Evolutionary conservation across 768 basidiomycete genomes (phyloP).

Genomic region (Sarcodon sp.): DNA sequence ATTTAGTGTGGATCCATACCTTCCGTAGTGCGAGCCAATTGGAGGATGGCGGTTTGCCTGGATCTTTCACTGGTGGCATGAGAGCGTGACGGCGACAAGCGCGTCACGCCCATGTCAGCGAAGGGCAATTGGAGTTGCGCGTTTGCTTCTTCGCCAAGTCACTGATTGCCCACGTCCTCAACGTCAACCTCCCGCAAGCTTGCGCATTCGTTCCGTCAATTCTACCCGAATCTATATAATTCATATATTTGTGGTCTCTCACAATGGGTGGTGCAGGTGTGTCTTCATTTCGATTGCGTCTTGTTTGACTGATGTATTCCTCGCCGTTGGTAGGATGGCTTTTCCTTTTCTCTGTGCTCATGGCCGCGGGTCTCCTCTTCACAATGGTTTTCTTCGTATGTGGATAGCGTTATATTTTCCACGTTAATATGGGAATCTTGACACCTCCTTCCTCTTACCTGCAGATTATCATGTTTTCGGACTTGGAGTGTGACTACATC

Average conservation of each 20-base stretch:
- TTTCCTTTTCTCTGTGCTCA: slow-evolving; percentile 91
- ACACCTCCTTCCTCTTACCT: not conserved
- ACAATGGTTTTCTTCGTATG: slow-evolving; percentile 99
- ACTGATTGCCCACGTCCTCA: too few species aligned
- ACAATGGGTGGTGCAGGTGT: slow-evolving; percentile 6
- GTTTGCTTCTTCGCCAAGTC: not conserved
- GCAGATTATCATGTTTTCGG: slow-evolving; percentile 99
- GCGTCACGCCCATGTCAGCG: not conserved
- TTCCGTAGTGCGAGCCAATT: slow-evolving; percentile 50
- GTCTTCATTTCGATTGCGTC: not conserved
- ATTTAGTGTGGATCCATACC: slow-evolving; percentile 17
- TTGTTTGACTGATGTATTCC: not conserved
- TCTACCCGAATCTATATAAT: not conserved
- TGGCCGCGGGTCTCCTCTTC: slow-evolving; percentile 91
- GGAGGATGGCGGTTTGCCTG: slow-evolving; percentile 25
- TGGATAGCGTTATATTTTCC: slow-evolving; percentile 11
- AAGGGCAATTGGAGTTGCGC: not conserved
- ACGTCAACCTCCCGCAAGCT: too few species aligned
- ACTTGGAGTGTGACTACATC: slow-evolving; percentile 99
- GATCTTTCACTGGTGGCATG: not conserved
- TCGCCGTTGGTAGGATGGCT: slow-evolving; percentile 61
- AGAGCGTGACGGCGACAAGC: not conserved
- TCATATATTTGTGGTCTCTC: not conserved
- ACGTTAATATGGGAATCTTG: not conserved
- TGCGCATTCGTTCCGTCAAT: too few species aligned